phyloP scores from a whole-genome alignment of 495 filamentous ascomycete genomes.

The Neurospora terricola region DNA sequence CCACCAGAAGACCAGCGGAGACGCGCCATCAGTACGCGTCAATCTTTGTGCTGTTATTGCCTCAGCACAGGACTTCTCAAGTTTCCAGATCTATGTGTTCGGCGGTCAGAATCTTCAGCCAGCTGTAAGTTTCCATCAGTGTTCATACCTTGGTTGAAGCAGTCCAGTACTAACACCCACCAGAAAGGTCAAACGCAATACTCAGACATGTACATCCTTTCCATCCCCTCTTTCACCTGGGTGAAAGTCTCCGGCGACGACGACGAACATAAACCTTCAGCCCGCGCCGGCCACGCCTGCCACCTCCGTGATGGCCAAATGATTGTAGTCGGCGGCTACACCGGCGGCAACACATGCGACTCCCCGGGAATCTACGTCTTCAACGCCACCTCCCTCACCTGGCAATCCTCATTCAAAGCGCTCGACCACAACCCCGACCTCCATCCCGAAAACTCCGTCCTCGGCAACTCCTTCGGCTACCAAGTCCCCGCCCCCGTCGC shows the following conservation, averaged over 20 bases:
- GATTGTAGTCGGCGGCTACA: constrained; percentile 62
- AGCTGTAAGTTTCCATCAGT: constrained; percentile 19
- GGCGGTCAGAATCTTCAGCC: constrained; percentile 64
- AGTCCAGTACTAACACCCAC: neutral
- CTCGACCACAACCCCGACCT: constrained; percentile 23
- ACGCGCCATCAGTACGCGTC: constrained; percentile 53
- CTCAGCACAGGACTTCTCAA: constrained; percentile 58
- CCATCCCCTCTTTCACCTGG: constrained; percentile 67
- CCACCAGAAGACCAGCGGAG: constrained; percentile 58
- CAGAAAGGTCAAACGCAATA: constrained; percentile 47
- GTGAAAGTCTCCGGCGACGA: constrained; percentile 46
- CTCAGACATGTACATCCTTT: constrained; percentile 67
- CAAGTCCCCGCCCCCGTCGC: constrained; percentile 51
- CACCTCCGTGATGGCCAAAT: constrained; percentile 61
- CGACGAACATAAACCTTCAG: constrained; percentile 43
- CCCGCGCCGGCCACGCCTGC: constrained; percentile 60
- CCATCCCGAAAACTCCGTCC: constrained; percentile 33
- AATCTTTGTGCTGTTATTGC: constrained; percentile 66
- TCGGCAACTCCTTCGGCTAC: constrained; percentile 53
- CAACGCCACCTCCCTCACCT: constrained; percentile 48
- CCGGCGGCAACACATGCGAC: constrained; percentile 54
- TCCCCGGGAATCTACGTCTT: constrained; percentile 61
- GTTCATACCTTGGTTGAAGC: neutral
- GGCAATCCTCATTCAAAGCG: constrained; percentile 50
- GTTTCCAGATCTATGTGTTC: constrained; percentile 66